Evolutionary conservation across 225 moss, liverwort and hornwort genomes (phyloP), one percentile per base, ranked within the genome.

Genomic region (Physcomitrellopsis africana): DNA sequence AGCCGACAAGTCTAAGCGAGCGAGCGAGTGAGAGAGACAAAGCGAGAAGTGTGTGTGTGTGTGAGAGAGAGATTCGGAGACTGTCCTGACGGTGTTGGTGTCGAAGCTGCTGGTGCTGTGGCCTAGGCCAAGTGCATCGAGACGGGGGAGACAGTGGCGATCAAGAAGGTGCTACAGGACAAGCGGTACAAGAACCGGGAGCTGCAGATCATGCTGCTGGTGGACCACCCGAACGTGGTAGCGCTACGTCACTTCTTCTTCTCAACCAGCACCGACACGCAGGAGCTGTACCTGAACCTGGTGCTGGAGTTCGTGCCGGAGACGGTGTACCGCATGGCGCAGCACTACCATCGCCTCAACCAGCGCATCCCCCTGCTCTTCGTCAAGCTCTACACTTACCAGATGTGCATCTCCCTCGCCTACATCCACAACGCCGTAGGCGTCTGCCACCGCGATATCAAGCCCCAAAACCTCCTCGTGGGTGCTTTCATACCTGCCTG

Each of bases 181-280:
- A 99, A 99, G 69, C 85, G 99, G 1, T 99, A 99, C 83, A 99
- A 99, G 74, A 99, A 99, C 57, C 86, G 99, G 22, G 95, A 99
- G 86, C 80, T 99, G 8, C 99, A 95, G 81, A 99, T 95, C 63
- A 99, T 95, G 95, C 93, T 93, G 13, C 85, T 99, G 58, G 80
- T 99, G 73, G 99, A 99, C 67, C 99, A 99, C 69, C 99, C 95
- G 0, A 99, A 99, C 63, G 92, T 99, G 37, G 99, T 99, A 7
- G 99, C 99, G 9, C 84, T 99, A 58, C 95, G 95, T 83, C 99
- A 99, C 76, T 99, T 94, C 79, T 99, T 99, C 77, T 99, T 99
- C 72, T 95, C 93, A 3, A 94, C 99, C 0, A 37, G 32, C 32
- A 99, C 99, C 0, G 85, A 90, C n/a, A 90, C 88, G 54, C 85